Evolutionary conservation across 208 protist species (phyloP), one percentile per base, ranked within the genome.

Genomic region (Crithidia bombi): DNA sequence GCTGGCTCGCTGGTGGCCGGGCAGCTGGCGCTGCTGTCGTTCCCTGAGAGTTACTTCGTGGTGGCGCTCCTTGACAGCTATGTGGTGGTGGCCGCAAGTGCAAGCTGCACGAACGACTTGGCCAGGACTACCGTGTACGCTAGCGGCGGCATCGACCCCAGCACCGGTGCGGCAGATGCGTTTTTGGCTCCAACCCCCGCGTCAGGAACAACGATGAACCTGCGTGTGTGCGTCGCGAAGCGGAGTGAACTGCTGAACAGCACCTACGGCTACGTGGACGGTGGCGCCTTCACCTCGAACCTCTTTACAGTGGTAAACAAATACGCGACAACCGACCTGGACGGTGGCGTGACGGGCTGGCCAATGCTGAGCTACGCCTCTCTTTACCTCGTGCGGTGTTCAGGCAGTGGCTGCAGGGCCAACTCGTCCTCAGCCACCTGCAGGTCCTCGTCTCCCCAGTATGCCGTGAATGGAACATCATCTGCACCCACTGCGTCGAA

Each of bases 361-460:
- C 81, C 84, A 28, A 39, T 85, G 46, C 46, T 69, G 33, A 70
- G 50, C 14, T 64, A 49, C 28, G 55, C 65, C 14, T 30, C 63
- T 14, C 69, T 85, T 14, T 86, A 81, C 73, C 74, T 90, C 28
- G 75, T 79, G 15, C 21, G 46, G 2, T 90, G 84, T 69, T 28
- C 56, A 6, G 61, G 35, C 19, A 44, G 26, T n/a, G 23, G 21
- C 2, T 83, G 81, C 56, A 32, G 9, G 25, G 33, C 56, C 14
- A 50, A 63, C 39, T 30, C 73, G 4, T 33, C 32, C 38, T 62
- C 65, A 3, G 47, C 64, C 6, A 54, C 59, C 23, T 86, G 81
- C 68, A 58, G 28, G 38, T n/a, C 54, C 4, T 49, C 75, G 5
- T 38, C 36, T 4, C 36, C 54, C 49, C 56, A 69, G 35, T 73